Percentiles rank a stretch among this genome's conserved stretches.
These are phyloP conservation scores for Nemophila menziesii DNA, from an alignment of 257 asterid species.

Conservation along the genomic window DNA sequence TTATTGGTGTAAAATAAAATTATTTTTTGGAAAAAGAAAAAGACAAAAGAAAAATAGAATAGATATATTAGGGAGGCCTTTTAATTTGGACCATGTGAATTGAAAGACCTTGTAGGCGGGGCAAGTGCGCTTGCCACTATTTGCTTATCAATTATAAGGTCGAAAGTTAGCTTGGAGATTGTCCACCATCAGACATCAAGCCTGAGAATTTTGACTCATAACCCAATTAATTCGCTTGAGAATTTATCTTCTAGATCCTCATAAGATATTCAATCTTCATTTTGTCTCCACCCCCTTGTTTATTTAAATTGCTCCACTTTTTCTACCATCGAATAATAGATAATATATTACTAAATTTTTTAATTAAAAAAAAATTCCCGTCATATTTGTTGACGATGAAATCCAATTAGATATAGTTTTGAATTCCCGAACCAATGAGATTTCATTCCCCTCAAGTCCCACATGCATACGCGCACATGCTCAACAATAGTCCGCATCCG, in stretches of 20 bases:
- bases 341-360: neutral
- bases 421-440: too few species aligned
- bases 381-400: too few species aligned
- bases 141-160: neutral
- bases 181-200: constrained; percentile 28
- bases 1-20: too few species aligned
- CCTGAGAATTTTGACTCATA: constrained; percentile 54
- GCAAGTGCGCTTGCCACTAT: constrained; percentile 18
- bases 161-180: constrained; percentile 17
- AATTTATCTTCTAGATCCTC: constrained; percentile 12
- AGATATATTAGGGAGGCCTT: too few species aligned
- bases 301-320: neutral
- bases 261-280: constrained; percentile 25
- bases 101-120: neutral
- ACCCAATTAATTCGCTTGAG: constrained; percentile 9
- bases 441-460: too few species aligned
- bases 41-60: too few species aligned
- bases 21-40: too few species aligned
- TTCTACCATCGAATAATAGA: constrained; percentile 4
- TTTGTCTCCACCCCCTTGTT: constrained; percentile 24
- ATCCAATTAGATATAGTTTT: too few species aligned
- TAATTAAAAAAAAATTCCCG: too few species aligned
- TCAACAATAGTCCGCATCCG: too few species aligned
- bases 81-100: too few species aligned
- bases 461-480: too few species aligned